Percentiles rank a stretch among this genome's conserved stretches.
Conservation (phyloP, 2,329 filamentous ascomycete genomes). For the Pleomassaria siparia region DNA sequence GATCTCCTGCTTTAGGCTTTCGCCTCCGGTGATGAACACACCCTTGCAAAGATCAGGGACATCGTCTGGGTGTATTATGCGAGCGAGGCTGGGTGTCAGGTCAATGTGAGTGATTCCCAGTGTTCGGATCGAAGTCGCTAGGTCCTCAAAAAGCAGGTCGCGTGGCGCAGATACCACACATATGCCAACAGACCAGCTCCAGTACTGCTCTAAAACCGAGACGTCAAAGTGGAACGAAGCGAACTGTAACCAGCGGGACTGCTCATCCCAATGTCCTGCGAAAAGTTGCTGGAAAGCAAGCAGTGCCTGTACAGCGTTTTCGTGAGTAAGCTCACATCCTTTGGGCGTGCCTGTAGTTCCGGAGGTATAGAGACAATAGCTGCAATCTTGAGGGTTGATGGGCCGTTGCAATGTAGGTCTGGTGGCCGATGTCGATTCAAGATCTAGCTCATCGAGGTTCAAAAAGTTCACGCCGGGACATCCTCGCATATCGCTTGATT, state of each 20-base stretch:
- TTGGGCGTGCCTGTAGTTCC: conserved; percentile 86
- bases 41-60: conserved; percentile 78
- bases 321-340: conserved; percentile 84
- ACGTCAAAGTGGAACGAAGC: conserved; percentile 95
- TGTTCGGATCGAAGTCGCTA: conserved; percentile 69
- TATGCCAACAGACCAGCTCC: conserved; percentile 91
- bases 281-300: conserved; percentile 83
- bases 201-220: conserved; percentile 89
- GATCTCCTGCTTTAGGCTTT: conserved; percentile 85
- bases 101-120: conserved; percentile 87
- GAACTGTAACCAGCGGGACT: conserved; percentile 87
- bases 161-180: conserved; percentile 78
- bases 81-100: conserved; percentile 82
- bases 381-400: conserved; percentile 58
- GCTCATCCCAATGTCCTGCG: conserved; percentile 67
- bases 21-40: conserved; percentile 91
- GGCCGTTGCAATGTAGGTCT: conserved; percentile 24
- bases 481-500: conserved; percentile 42
- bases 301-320: conserved; percentile 88
- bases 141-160: conserved; percentile 82
- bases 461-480: conserved; percentile 44
- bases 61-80: conserved; percentile 74
- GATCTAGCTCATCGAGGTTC: conserved; percentile 47
- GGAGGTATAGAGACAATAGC: conserved; percentile 85
- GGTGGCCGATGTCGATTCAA: conserved; percentile 39